These are phyloP conservation scores for Colletotrichum zoysiae DNA, from an alignment of 2,329 filamentous ascomycete species.

Conservation along the genomic window DNA sequence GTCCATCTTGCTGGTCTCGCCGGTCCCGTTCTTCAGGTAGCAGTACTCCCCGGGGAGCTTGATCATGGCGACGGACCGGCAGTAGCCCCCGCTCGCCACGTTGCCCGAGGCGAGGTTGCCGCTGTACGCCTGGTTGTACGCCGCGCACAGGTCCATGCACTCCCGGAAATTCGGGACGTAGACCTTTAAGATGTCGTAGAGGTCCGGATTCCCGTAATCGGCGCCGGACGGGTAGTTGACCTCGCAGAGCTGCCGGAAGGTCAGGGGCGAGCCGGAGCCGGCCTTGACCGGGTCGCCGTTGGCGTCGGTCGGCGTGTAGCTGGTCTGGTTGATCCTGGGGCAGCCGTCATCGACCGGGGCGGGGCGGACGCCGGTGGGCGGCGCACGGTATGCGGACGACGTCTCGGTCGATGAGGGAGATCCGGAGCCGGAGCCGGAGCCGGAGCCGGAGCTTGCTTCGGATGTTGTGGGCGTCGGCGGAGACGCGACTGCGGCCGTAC, in stretches of 20 bases:
- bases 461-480: background rate
- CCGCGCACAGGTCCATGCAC: slow-evolving; percentile 43
- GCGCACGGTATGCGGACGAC: background rate
- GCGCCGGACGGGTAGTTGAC: slow-evolving; percentile 42
- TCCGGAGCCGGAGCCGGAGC: background rate
- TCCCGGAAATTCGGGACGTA: slow-evolving; percentile 43
- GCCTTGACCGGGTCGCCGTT: slow-evolving; percentile 5
- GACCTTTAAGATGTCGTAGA: slow-evolving; percentile 43
- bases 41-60: slow-evolving; percentile 43
- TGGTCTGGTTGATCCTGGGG: slow-evolving; percentile 41
- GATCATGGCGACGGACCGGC: slow-evolving; percentile 42
- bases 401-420: background rate
- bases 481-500: background rate
- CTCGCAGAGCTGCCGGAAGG: slow-evolving; percentile 41
- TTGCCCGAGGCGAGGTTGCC: slow-evolving; percentile 18
- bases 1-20: slow-evolving; percentile 25
- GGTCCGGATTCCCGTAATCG: slow-evolving; percentile 37
- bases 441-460: background rate
- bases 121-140: slow-evolving; percentile 35
- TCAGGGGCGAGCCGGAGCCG: slow-evolving; percentile 13
- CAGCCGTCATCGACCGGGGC: slow-evolving; percentile 43
- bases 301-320: slow-evolving; percentile 39
- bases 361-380: slow-evolving; percentile 13
- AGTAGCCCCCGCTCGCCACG: slow-evolving; percentile 26
- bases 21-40: slow-evolving; percentile 45